phyloP scores from a whole-genome alignment of 257 asterid species.

The Lycium ferocissimum region DNA sequence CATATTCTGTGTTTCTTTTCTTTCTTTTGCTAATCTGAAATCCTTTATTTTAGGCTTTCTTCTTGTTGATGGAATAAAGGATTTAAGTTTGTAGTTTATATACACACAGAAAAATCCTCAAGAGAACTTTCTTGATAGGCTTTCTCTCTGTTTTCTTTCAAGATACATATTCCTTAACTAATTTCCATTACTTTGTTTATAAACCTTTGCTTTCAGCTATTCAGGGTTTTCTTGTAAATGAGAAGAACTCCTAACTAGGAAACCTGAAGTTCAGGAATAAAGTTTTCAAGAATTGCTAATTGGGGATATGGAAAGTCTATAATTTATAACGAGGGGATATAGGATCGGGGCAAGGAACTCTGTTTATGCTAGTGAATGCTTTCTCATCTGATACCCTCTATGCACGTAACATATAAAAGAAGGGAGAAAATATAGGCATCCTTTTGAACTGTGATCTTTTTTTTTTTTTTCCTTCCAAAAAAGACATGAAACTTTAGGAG shows the following conservation, averaged over 20 bases:
- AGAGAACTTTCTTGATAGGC: background rate
- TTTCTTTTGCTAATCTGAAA: background rate
- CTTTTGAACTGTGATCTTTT: background rate
- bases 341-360: background rate
- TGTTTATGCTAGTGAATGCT: no score
- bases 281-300: background rate
- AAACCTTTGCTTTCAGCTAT: background rate
- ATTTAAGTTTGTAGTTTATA: background rate
- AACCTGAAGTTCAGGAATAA: constrained; percentile 10
- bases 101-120: background rate
- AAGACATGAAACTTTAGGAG: background rate
- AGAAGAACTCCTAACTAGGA: constrained; percentile 16
- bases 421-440: no score
- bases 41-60: background rate
- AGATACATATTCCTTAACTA: constrained; percentile 22
- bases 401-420: no score
- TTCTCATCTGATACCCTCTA: background rate
- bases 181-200: background rate
- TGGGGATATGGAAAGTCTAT: background rate
- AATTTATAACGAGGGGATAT: background rate
- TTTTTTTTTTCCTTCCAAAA: background rate
- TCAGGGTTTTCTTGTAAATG: background rate
- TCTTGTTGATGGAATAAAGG: background rate
- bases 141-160: constrained; percentile 2
- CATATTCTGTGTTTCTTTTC: constrained; percentile 35